Conservation (phyloP, 208 protist species). For the Wallacemonas sp. region DNA sequence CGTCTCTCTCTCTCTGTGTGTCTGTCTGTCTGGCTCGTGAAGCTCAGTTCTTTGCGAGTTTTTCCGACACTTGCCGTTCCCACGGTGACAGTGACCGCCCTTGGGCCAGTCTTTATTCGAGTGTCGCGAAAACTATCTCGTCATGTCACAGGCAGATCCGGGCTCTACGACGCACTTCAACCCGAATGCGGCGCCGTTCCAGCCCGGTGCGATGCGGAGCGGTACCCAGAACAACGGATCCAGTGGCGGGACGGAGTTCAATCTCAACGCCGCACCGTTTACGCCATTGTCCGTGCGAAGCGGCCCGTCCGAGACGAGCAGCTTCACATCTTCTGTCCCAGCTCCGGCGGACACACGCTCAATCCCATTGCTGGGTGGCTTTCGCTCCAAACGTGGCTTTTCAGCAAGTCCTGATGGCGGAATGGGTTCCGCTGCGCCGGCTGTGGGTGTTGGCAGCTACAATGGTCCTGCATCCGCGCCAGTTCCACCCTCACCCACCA, state of each 20-base stretch:
- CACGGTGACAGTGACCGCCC: too few species aligned
- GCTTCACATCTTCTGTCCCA: background rate
- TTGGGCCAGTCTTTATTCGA: too few species aligned
- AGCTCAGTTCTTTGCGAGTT: too few species aligned
- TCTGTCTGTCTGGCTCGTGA: too few species aligned
- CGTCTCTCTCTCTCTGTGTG: too few species aligned
- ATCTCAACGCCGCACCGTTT: conserved; percentile 23
- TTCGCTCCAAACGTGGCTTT: background rate
- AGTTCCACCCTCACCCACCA: background rate
- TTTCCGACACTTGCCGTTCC: too few species aligned
- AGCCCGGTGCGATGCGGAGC: conserved; percentile 36
- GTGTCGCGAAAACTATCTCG: too few species aligned
- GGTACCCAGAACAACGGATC: background rate
- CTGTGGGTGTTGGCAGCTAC: too few species aligned
- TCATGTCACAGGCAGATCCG: background rate
- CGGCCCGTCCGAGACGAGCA: conserved; percentile 3
- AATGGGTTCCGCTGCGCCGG: too few species aligned
- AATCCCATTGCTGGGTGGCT: conserved; percentile 6
- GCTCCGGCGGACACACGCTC: background rate
- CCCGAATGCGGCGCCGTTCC: conserved; percentile 62
- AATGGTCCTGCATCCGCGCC: background rate
- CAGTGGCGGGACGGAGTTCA: conserved; percentile 20
- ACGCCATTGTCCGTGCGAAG: conserved; percentile 6
- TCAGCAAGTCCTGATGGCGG: conserved; percentile 1
- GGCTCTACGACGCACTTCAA: conserved; percentile 32